phyloP scores from a whole-genome alignment of 2,329 filamentous ascomycete species.

The Onygenales sp. region DNA sequence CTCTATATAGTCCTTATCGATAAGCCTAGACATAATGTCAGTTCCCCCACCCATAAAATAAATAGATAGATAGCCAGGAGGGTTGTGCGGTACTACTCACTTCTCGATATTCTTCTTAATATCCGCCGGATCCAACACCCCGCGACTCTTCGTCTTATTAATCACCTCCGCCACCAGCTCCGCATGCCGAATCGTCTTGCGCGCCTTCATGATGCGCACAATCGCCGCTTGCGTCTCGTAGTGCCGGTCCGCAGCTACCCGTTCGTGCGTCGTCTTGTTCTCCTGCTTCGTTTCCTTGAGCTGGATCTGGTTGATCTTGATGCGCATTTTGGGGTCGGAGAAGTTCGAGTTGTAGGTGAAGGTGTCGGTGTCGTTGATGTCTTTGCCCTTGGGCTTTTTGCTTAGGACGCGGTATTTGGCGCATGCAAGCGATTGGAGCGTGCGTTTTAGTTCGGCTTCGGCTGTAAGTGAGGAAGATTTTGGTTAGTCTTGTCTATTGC shows the following conservation, averaged over 20 bases:
- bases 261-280: slow-evolving; percentile 86
- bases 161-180: slow-evolving; percentile 89
- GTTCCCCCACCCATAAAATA: not conserved
- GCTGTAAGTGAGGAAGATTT: slow-evolving; percentile 28
- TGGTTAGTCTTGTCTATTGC: no score
- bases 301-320: slow-evolving; percentile 99
- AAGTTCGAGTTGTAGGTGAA: slow-evolving; percentile 77
- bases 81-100: slow-evolving; percentile 39
- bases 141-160: slow-evolving; percentile 74
- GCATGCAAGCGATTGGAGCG: slow-evolving; percentile 89
- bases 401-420: slow-evolving; percentile 74
- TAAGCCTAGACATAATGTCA: slow-evolving; percentile 48
- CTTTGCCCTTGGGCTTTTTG: slow-evolving; percentile 77
- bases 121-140: slow-evolving; percentile 71
- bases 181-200: slow-evolving; percentile 77
- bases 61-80: not conserved
- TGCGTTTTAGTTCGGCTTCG: slow-evolving; percentile 73
- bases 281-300: slow-evolving; percentile 92
- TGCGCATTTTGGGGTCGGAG: slow-evolving; percentile 68
- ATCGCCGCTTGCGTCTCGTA: slow-evolving; percentile 97
- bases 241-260: slow-evolving; percentile 78
- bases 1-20: slow-evolving; percentile 91
- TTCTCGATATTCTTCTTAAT: slow-evolving; percentile 98
- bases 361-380: slow-evolving; percentile 68
- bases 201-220: slow-evolving; percentile 91